phyloP scores from a whole-genome alignment of 169 alveolate species.

The Plasmodium yoelii region DNA sequence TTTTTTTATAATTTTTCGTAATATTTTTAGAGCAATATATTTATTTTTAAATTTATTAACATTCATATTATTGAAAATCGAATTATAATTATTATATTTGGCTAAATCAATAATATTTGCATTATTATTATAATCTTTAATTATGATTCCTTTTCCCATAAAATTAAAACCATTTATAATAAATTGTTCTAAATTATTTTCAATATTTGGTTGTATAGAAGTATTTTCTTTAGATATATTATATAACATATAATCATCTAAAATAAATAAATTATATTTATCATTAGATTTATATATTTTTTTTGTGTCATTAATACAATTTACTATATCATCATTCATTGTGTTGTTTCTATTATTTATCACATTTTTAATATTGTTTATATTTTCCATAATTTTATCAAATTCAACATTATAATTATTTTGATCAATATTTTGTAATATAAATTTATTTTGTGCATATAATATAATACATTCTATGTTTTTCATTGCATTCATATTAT shows the following conservation, averaged over 20 bases:
- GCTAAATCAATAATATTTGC: not conserved
- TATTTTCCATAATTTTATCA: slow-evolving; percentile 5
- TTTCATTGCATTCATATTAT: slow-evolving; percentile 7
- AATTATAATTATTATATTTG: not conserved
- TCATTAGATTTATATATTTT: slow-evolving; percentile 29
- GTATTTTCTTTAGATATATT: not conserved
- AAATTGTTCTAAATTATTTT: too few species aligned
- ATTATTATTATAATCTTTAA: slow-evolving; percentile 43
- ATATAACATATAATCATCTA: slow-evolving; percentile 14
- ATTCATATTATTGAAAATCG: slow-evolving; percentile 5
- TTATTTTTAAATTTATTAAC: slow-evolving; percentile 1
- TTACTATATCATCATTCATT: slow-evolving; percentile 45
- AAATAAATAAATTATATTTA: slow-evolving; percentile 12
- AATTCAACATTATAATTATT: slow-evolving; percentile 28
- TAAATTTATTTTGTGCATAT: slow-evolving; percentile 30
- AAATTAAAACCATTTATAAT: not conserved
- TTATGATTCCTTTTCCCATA: slow-evolving; percentile 45
- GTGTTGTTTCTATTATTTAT: slow-evolving; percentile 25
- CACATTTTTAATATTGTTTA: slow-evolving; percentile 20
- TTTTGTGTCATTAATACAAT: slow-evolving; percentile 44
- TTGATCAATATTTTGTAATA: slow-evolving; percentile 9
- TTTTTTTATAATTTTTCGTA: slow-evolving; percentile 47
- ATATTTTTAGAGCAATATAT: slow-evolving; percentile 31
- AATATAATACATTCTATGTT: slow-evolving; percentile 40
- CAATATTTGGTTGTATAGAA: not conserved